Percentiles rank a stretch among this genome's conserved stretches.
These are phyloP conservation scores for Gossypium arboreum DNA, from an alignment of 345 rosid genomes.

Conservation along the genomic window DNA sequence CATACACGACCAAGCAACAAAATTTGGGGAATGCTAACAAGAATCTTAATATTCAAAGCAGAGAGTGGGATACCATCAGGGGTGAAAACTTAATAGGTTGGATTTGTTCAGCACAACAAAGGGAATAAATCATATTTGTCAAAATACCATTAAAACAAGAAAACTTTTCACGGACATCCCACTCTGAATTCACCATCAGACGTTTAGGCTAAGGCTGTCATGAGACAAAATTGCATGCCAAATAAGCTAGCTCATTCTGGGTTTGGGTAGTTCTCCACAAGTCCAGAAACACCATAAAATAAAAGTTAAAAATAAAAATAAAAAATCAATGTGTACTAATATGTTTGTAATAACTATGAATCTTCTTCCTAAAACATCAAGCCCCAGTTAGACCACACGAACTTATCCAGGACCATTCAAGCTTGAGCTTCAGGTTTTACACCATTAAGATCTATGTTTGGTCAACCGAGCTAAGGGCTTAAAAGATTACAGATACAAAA, in stretches of 20 bases:
- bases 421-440: neutral
- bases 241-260: neutral
- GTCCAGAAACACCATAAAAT: neutral
- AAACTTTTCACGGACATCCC: neutral
- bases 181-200: constrained; percentile 1
- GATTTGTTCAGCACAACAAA: neutral
- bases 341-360: neutral
- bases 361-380: neutral
- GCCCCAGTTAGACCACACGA: neutral
- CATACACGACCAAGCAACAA: neutral
- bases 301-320: neutral
- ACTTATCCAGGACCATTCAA: neutral
- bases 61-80: neutral
- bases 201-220: neutral
- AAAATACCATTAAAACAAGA: neutral
- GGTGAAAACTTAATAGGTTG: neutral
- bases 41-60: neutral
- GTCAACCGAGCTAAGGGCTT: neutral
- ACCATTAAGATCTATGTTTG: neutral
- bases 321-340: neutral
- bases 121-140: neutral
- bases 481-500: neutral
- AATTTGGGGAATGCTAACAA: neutral
- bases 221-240: neutral
- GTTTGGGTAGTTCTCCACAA: neutral